phyloP scores from a whole-genome alignment of 345 rosid genomes.

The Sisymbrium altissimum region DNA sequence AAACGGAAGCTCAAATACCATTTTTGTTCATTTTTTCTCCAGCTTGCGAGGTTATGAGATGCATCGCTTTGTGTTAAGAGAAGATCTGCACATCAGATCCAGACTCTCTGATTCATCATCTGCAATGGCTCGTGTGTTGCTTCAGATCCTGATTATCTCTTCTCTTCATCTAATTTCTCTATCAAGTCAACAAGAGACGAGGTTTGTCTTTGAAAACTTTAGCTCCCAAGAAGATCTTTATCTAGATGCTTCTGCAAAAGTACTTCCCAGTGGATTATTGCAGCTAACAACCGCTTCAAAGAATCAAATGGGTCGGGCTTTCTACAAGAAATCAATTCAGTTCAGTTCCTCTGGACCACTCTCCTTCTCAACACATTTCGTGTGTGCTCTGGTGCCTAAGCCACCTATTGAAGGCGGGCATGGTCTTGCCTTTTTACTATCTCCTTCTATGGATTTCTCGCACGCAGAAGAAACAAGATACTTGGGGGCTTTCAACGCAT shows the following conservation, averaged over 20 bases:
- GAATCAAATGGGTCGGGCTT: slow-evolving; percentile 43
- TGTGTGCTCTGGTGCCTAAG: slow-evolving; percentile 37
- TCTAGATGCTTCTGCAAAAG: slow-evolving; percentile 35
- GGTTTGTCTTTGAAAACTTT: slow-evolving; percentile 48
- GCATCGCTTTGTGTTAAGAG: slow-evolving; percentile 2
- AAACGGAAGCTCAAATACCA: slow-evolving; percentile 13
- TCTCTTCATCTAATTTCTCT: slow-evolving; percentile 21
- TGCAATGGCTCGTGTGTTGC: slow-evolving; percentile 12
- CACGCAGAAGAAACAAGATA: slow-evolving; percentile 15
- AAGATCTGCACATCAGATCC: slow-evolving; percentile 16
- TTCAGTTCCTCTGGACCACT: slow-evolving; percentile 41
- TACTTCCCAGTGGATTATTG: slow-evolving; percentile 44
- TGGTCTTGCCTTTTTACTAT: slow-evolving; percentile 43
- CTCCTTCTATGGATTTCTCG: slow-evolving; percentile 30
- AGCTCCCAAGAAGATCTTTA: slow-evolving; percentile 18
- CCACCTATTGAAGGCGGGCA: slow-evolving; percentile 40
- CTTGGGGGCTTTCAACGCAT: slow-evolving; percentile 50
- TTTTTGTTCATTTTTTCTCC: neutral
- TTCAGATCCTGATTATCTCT: slow-evolving; percentile 22
- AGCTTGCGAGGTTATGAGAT: slow-evolving; percentile 26
- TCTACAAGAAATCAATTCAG: slow-evolving; percentile 38
- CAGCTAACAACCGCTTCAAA: slow-evolving; percentile 46
- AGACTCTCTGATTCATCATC: slow-evolving; percentile 26
- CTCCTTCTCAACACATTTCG: slow-evolving; percentile 44
- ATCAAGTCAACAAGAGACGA: slow-evolving; percentile 31